These are phyloP conservation scores for Sugiyamaella valdiviana DNA, from an alignment of 805 yeast species.

Conservation along the genomic window DNA sequence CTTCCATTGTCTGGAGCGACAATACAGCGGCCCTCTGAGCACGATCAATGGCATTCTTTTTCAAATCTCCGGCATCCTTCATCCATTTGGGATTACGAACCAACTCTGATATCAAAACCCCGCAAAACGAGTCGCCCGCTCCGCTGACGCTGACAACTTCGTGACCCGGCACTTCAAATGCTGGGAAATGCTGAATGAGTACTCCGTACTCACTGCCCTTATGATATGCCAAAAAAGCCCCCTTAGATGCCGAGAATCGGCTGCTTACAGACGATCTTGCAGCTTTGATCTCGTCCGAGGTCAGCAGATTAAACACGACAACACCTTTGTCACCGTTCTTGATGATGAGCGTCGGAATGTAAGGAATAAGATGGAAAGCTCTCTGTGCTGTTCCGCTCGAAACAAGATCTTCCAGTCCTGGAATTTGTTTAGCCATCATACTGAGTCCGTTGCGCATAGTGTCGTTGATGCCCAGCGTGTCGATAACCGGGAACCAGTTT, in stretches of 20 bases:
- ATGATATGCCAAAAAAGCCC: neutral
- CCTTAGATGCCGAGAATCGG: neutral
- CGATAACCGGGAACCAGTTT: constrained; percentile 70
- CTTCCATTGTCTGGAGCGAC: constrained; percentile 28
- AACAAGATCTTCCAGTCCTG: constrained; percentile 29
- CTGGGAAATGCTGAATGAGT: constrained; percentile 54
- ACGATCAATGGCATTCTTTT: constrained; percentile 24
- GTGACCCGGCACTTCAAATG: constrained; percentile 35
- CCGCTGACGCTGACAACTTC: constrained; percentile 67
- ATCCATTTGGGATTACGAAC: constrained; percentile 29
- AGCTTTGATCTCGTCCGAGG: constrained; percentile 8
- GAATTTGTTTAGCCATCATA: constrained; percentile 22
- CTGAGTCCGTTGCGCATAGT: constrained; percentile 43
- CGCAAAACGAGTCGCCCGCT: constrained; percentile 80
- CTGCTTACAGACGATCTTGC: neutral
- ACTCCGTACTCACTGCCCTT: constrained; percentile 38
- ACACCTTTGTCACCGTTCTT: constrained; percentile 68
- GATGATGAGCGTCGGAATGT: constrained; percentile 55
- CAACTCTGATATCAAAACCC: constrained; percentile 48
- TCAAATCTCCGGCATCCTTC: constrained; percentile 27
- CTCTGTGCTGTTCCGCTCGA: constrained; percentile 48
- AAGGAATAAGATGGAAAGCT: constrained; percentile 68
- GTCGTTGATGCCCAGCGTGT: constrained; percentile 46
- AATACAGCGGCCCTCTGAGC: constrained; percentile 36
- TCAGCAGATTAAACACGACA: constrained; percentile 36